Conservation (phyloP, 2,329 filamentous ascomycete species). For the Penicillium sp. region DNA sequence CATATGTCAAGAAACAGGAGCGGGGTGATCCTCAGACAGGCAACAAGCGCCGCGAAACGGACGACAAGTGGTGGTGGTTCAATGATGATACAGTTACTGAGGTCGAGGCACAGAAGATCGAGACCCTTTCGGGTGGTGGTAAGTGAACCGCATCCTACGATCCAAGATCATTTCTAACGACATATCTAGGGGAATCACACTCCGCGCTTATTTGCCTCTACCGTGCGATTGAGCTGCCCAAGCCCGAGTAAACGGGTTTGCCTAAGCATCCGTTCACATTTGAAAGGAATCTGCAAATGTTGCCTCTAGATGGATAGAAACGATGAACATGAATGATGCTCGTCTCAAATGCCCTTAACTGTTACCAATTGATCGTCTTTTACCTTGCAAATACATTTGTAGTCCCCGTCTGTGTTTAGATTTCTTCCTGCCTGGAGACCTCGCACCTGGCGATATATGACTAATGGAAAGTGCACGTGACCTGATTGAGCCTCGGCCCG, state of each 20-base stretch:
- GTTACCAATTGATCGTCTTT: neutral
- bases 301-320: constrained; percentile 26
- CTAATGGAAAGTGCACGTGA: neutral
- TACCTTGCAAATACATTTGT: neutral
- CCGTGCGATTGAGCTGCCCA: constrained; percentile 48
- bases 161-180: constrained; percentile 17
- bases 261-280: neutral
- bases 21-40: constrained; percentile 61
- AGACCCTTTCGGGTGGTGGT: constrained; percentile 84
- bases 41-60: constrained; percentile 65
- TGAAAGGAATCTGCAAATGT: constrained; percentile 3
- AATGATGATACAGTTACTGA: constrained; percentile 97
- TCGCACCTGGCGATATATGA: neutral
- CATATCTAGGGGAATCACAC: constrained; percentile 45
- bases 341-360: neutral
- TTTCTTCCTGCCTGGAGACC: neutral
- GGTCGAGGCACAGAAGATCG: constrained; percentile 87
- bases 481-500: neutral
- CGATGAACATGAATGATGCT: constrained; percentile 20
- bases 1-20: constrained; percentile 92
- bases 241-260: constrained; percentile 30
- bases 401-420: neutral
- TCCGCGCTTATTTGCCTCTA: constrained; percentile 52
- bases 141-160: constrained; percentile 26
- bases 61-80: constrained; percentile 99